A percentile compares a stretch with the other conserved stretches of the same genome.
Evolutionary conservation across 2,329 filamentous ascomycete species (phyloP).

Genomic region (Zasmidium cellare): DNA sequence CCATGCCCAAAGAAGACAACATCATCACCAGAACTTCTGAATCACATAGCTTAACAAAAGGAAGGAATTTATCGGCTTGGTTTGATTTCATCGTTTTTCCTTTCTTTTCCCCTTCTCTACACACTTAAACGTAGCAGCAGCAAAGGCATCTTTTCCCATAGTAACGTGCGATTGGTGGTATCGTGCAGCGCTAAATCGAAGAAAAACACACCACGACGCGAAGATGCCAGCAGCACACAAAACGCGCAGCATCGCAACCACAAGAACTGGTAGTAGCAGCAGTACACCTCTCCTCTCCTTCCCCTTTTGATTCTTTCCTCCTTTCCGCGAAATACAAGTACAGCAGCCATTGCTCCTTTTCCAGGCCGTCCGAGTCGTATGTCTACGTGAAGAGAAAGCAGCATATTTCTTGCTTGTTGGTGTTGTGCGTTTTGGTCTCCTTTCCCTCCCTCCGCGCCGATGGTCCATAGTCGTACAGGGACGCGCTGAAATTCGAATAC

Average conservation of each 20-base stretch:
- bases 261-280: not conserved
- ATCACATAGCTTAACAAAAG: too few species aligned
- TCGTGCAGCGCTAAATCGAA: slow-evolving; percentile 6
- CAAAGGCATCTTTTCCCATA: too few species aligned
- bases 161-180: not conserved
- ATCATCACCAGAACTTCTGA: too few species aligned
- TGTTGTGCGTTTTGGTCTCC: not conserved
- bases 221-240: not conserved
- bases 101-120: not conserved
- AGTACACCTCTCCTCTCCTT: not conserved
- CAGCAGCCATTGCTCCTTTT: not conserved
- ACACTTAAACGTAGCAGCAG: not conserved
- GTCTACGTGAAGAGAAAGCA: slow-evolving; percentile 1
- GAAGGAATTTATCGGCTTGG: too few species aligned
- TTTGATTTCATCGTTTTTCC: not conserved
- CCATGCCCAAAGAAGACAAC: too few species aligned
- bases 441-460: not conserved
- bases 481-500: not conserved
- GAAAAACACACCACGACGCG: too few species aligned
- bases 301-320: not conserved
- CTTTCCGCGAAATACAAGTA: not conserved
- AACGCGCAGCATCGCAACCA: not conserved
- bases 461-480: slow-evolving; percentile 4
- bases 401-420: not conserved
- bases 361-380: slow-evolving; percentile 2